These are phyloP conservation scores for Millerozyma miso DNA, from an alignment of 805 yeast genomes.

Conservation along the genomic window DNA sequence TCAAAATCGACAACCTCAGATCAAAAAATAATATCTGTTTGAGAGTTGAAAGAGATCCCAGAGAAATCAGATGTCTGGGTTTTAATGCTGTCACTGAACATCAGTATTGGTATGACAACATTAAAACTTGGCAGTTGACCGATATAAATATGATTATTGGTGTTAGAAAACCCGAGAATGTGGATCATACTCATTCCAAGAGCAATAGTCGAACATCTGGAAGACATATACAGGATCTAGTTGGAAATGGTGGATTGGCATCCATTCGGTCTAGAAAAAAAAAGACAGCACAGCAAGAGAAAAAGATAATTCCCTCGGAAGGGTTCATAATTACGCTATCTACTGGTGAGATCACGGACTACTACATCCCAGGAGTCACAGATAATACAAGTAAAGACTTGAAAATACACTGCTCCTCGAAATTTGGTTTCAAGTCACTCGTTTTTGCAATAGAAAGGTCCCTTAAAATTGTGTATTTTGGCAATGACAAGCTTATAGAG, in stretches of 20 bases:
- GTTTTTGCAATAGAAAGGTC: constrained; percentile 71
- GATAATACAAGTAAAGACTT: constrained; percentile 44
- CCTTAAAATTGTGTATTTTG: constrained; percentile 69
- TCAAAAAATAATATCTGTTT: constrained; percentile 79
- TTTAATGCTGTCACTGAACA: constrained; percentile 71
- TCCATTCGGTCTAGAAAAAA: constrained; percentile 18
- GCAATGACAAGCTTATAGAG: constrained; percentile 68
- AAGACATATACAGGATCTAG: not conserved
- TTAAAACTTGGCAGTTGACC: constrained; percentile 77
- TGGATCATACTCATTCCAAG: constrained; percentile 15
- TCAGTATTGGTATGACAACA: constrained; percentile 58
- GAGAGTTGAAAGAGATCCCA: constrained; percentile 87
- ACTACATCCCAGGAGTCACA: constrained; percentile 51
- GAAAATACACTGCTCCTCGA: constrained; percentile 56
- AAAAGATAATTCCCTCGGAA: constrained; percentile 28
- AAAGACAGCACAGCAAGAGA: not conserved
- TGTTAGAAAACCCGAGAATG: constrained; percentile 21
- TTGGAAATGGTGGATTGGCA: constrained; percentile 11
- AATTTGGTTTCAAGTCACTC: constrained; percentile 75
- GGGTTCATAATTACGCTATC: constrained; percentile 70
- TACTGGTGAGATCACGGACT: constrained; percentile 58
- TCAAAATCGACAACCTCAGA: constrained; percentile 57
- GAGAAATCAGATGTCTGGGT: constrained; percentile 87
- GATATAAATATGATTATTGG: constrained; percentile 78
- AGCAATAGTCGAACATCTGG: too few relatives aligned